Conservation (phyloP, 2,329 filamentous ascomycete species). For the Juglanconis sp. region DNA sequence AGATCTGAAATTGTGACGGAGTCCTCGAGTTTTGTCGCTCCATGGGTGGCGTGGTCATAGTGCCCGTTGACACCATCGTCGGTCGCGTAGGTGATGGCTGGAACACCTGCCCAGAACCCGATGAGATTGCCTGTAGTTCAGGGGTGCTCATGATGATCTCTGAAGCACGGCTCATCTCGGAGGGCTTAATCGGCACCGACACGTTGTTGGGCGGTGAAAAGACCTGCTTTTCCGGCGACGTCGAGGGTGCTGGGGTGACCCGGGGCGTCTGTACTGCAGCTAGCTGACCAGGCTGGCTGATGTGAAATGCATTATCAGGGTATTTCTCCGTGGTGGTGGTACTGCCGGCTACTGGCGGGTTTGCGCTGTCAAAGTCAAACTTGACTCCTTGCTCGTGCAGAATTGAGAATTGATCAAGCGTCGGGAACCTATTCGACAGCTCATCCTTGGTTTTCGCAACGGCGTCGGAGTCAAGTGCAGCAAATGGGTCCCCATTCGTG, state of each 20-base stretch:
- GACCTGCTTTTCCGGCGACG: slow-evolving; percentile 26
- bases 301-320: slow-evolving; percentile 81
- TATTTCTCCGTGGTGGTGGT: slow-evolving; percentile 58
- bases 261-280: slow-evolving; percentile 27
- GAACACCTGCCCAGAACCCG: slow-evolving; percentile 34
- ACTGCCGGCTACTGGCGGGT: slow-evolving; percentile 41
- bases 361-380: slow-evolving; percentile 74
- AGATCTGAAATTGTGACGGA: slow-evolving; percentile 40
- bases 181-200: slow-evolving; percentile 39
- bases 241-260: slow-evolving; percentile 25
- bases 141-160: slow-evolving; percentile 62
- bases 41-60: slow-evolving; percentile 66
- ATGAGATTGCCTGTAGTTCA: slow-evolving; percentile 56
- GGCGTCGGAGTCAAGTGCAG: slow-evolving; percentile 65
- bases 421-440: slow-evolving; percentile 80
- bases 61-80: slow-evolving; percentile 60
- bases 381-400: slow-evolving; percentile 79
- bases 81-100: slow-evolving; percentile 32
- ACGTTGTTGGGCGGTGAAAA: slow-evolving; percentile 37
- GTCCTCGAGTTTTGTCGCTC: slow-evolving; percentile 40
- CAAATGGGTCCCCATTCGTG: slow-evolving; percentile 78
- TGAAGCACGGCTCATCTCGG: slow-evolving; percentile 57
- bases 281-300: slow-evolving; percentile 30
- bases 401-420: slow-evolving; percentile 87
- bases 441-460: slow-evolving; percentile 65